Base-by-base conservation (phyloP, 2,329 filamentous ascomycete genomes). In the Teratosphaeriaceae sp. region DNA sequence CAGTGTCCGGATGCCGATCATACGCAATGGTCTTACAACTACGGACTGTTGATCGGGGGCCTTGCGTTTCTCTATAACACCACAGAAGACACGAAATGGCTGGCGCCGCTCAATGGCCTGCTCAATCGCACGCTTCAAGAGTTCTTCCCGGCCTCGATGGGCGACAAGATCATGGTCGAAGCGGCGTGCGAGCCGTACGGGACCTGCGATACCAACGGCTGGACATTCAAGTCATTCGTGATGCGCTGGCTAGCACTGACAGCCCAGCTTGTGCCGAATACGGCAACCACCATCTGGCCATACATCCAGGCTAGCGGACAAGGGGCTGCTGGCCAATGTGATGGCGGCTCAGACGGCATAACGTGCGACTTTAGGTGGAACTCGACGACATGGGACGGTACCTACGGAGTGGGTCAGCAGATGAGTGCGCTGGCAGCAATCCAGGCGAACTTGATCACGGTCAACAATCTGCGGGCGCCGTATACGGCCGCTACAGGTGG, bases 231-330 rank as follows among this genome's bases (percentile, higher is more conserved):
- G 56, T 66, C 64, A 19, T 70, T 42, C 47, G 41, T 40, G 2
- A 65, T 65, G 5, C 65, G 68, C 45, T 70, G 67, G 64, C 62
- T 74, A 62, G 76, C 75, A 12, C 66, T 71, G 3, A 70, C 75
- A 9, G 70, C 71, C 0, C 73, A 80, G 52, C 65, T 80, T 44
- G 78, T 75, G 0, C 78, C 79, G 0, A 78, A 71, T 47, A 74
- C 74, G 3, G 62, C 64, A 44, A 59, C 69, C 23, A 53, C 58
- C 6, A 68, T 84, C 44, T 68, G 75, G 57, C 71, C 74, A 0
- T 68, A 71, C 21, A 62, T 84, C 2, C 63, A 67, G 27, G 65
- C 69, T 1, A 76, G 74, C 6, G 80, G 76, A 0, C 52, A 59
- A 23, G 74, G 72, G 1, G 78, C 77, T 2, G 78, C 76, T 56